phyloP scores from a whole-genome alignment of 768 basidiomycete genomes.

The Postia placenta region DNA sequence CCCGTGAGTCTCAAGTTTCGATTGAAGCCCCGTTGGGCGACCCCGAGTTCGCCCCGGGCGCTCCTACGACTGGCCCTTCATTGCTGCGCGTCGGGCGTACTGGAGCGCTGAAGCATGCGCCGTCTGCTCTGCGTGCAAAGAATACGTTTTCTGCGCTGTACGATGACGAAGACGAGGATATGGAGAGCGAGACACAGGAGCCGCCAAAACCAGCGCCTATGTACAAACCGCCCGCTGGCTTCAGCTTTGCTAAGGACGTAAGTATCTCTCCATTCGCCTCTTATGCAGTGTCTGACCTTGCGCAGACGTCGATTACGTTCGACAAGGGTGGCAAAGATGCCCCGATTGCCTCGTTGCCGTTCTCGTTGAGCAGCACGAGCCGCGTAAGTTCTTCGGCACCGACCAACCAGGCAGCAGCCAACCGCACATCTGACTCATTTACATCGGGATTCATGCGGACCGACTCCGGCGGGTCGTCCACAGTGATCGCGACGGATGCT shows the following conservation, averaged over 20 bases:
- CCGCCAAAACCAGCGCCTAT: conserved; percentile 35
- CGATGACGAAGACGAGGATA: conserved; percentile 40
- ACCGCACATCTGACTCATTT: not conserved
- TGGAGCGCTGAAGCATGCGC: conserved; percentile 50
- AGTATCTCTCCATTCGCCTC: conserved; percentile 22
- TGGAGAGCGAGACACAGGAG: conserved; percentile 26
- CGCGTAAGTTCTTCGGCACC: not conserved
- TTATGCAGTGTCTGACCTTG: conserved; percentile 2
- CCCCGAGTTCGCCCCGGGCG: conserved; percentile 4
- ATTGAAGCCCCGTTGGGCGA: not conserved
- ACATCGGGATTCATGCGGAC: not conserved
- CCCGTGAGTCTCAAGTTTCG: not conserved
- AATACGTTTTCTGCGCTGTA: conserved; percentile 65
- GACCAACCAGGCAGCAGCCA: not conserved
- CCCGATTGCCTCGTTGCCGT: conserved; percentile 59
- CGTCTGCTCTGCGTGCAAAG: conserved; percentile 38
- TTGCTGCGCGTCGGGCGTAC: conserved; percentile 63
- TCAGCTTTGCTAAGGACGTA: conserved; percentile 63
- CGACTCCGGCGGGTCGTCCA: not conserved
- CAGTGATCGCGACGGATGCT: not conserved
- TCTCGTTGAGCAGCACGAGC: conserved; percentile 44
- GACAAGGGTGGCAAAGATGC: conserved; percentile 49
- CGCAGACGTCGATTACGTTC: conserved; percentile 21
- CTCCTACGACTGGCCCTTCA: conserved; percentile 31
- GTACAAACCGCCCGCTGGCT: conserved; percentile 56